These are phyloP conservation scores for Actinomortierella ambigua DNA, from an alignment of 371 early-diverging fungal genomes.

Conservation along the genomic window DNA sequence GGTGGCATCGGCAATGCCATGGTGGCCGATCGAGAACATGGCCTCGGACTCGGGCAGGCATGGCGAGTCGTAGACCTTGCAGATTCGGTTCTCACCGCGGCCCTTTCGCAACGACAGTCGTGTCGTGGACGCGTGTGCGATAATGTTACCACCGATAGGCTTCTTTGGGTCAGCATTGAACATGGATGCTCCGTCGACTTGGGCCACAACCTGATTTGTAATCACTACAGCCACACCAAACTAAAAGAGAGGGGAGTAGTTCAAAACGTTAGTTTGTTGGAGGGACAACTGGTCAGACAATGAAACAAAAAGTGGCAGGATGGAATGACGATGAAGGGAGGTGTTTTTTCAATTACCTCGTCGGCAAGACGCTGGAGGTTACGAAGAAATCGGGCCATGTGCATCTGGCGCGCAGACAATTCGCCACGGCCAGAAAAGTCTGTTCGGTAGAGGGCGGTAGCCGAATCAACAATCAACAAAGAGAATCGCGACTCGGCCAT, in stretches of 20 bases:
- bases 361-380: constrained; percentile 93
- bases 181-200: constrained; percentile 96
- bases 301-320: not conserved
- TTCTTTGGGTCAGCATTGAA: constrained; percentile 97
- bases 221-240: constrained; percentile 98
- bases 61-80: constrained; percentile 93
- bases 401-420: constrained; percentile 97
- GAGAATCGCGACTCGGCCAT: constrained; percentile 94
- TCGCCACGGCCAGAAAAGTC: constrained; percentile 99
- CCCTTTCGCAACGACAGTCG: constrained; percentile 85
- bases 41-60: constrained; percentile 84
- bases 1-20: constrained; percentile 80
- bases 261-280: constrained; percentile 3
- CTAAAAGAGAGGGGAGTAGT: constrained; percentile 43
- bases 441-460: constrained; percentile 97
- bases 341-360: constrained; percentile 69
- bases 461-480: constrained; percentile 96
- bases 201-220: constrained; percentile 99
- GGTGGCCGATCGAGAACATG: constrained; percentile 75
- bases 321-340: not conserved
- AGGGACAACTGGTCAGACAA: not conserved
- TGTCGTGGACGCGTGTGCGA: constrained; percentile 96
- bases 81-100: constrained; percentile 80
- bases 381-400: constrained; percentile 94
- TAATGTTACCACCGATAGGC: constrained; percentile 98